Evolutionary conservation across 169 alveolate genomes (phyloP), one percentile per base, ranked within the genome.

Genomic region (Cryptosporidium xiaoi): DNA sequence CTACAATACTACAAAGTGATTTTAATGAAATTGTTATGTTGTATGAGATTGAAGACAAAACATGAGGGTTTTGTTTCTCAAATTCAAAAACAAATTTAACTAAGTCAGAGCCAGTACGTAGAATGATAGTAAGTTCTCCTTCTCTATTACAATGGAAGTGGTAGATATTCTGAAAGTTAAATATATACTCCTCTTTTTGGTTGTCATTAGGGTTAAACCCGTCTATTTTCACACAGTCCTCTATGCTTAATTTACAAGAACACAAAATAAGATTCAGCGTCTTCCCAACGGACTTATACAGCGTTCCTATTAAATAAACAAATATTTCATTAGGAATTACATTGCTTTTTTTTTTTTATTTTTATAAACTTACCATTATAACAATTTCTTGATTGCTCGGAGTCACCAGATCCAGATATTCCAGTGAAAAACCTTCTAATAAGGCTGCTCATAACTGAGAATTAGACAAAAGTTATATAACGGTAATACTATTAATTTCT

Each of bases 281-380:
- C 50, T 62, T 77, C 13, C 87, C 87, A 33, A 56, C 56, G 2
- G 65, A 77, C 10, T 77, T 77, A 62, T 77, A 77, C 24, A 77
- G 34, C 36, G 71, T 44, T 27, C 87, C 87, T 77, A 36, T 24
- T 24, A 24, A 24, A 77, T 4, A 27, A 60, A n/a, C 7, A n/a
- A 60, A 40, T 53, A 53, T 20, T 53, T 53, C 6, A 7, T n/a
- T 12, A n/a, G 20, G 7, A 53, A 53, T 5, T 20, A 6, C 24
- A 31, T 69, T 27, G 50, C 48, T 58, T 58, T 18, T 18, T 53
- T n/a, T n/a, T n/a, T n/a, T n/a, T n/a, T n/a, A n/a, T n/a, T n/a
- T n/a, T 6, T 16, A 29, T n/a, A 12, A 29, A 69, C 87, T 77
- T 77, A 77, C 87, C 87, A 77, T 56, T 33, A 62, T 77, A 77